Evolutionary conservation across 2,329 filamentous ascomycete genomes (phyloP).

Genomic region (Dendrostoma leiphaemia): DNA sequence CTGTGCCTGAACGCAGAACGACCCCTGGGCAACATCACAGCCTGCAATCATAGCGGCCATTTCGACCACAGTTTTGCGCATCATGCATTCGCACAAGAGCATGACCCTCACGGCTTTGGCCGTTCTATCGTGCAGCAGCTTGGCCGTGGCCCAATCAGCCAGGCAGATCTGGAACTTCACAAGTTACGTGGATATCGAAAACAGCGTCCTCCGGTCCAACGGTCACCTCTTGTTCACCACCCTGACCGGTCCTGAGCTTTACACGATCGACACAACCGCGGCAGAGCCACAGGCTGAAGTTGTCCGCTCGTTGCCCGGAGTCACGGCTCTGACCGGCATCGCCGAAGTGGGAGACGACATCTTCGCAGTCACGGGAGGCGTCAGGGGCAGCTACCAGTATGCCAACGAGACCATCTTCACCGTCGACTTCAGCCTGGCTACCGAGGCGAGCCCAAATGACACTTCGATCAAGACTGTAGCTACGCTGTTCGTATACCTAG

Average conservation of each 20-base stretch:
- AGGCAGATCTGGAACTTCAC: slow-evolving; percentile 12
- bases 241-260: slow-evolving; percentile 6
- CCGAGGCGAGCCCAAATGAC: slow-evolving; percentile 1
- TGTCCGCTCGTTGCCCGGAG: background rate
- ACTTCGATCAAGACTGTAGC: slow-evolving; percentile 12
- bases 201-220: slow-evolving; percentile 8
- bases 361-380: slow-evolving; percentile 10
- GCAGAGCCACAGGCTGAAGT: slow-evolving; percentile 6
- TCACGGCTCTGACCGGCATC: slow-evolving; percentile 10
- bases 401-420: slow-evolving; percentile 20
- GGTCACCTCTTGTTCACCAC: slow-evolving; percentile 13
- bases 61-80: background rate
- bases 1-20: too few relatives aligned
- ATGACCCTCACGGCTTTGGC: background rate
- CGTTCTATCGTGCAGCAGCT: background rate
- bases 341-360: slow-evolving; percentile 7
- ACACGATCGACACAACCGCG: slow-evolving; percentile 7
- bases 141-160: background rate
- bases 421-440: slow-evolving; percentile 13
- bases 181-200: slow-evolving; percentile 13
- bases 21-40: too few relatives aligned
- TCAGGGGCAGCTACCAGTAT: slow-evolving; percentile 16
- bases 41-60: too few relatives aligned
- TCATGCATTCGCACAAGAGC: slow-evolving; percentile 1
- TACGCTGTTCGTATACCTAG: background rate